Percentiles rank a stretch among this genome's conserved stretches.
These are phyloP conservation scores for Aurifilum marmelostoma DNA, from an alignment of 2,329 filamentous ascomycete species.

Conservation along the genomic window DNA sequence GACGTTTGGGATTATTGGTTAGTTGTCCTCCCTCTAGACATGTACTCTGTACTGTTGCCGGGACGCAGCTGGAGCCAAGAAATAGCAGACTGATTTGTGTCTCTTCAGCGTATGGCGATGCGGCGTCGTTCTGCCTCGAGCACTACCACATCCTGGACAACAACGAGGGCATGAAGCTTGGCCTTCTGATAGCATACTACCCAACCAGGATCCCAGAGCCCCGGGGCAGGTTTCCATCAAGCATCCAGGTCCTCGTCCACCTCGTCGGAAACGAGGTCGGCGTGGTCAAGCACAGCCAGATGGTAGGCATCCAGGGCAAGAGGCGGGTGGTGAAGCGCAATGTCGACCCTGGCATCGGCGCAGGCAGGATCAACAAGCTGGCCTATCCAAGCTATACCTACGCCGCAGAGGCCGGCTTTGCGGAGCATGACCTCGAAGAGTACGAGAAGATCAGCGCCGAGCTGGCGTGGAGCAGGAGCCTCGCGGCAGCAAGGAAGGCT, in stretches of 20 bases:
- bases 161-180: constrained; percentile 48
- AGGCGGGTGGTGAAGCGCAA: constrained; percentile 40
- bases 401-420: constrained; percentile 65
- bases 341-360: constrained; percentile 43
- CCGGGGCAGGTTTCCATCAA: constrained; percentile 44
- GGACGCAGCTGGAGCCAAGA: no score
- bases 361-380: constrained; percentile 41
- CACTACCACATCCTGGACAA: constrained; percentile 50
- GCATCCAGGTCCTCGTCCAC: constrained; percentile 46
- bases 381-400: constrained; percentile 48
- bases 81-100: not conserved
- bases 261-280: constrained; percentile 45
- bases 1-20: constrained; percentile 48
- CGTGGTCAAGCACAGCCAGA: constrained; percentile 46
- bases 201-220: constrained; percentile 49
- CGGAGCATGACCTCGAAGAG: constrained; percentile 69
- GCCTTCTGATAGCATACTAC: constrained; percentile 50
- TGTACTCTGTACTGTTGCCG: not conserved
- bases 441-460: constrained; percentile 66
- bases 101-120: constrained; percentile 46
- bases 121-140: constrained; percentile 47
- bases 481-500: constrained; percentile 61
- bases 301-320: constrained; percentile 51
- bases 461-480: constrained; percentile 70
- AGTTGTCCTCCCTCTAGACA: constrained; percentile 21